These are phyloP conservation scores for Microbotryum silenes-acaulis DNA, from an alignment of 1,284 basidiomycete genomes.

Conservation along the genomic window DNA sequence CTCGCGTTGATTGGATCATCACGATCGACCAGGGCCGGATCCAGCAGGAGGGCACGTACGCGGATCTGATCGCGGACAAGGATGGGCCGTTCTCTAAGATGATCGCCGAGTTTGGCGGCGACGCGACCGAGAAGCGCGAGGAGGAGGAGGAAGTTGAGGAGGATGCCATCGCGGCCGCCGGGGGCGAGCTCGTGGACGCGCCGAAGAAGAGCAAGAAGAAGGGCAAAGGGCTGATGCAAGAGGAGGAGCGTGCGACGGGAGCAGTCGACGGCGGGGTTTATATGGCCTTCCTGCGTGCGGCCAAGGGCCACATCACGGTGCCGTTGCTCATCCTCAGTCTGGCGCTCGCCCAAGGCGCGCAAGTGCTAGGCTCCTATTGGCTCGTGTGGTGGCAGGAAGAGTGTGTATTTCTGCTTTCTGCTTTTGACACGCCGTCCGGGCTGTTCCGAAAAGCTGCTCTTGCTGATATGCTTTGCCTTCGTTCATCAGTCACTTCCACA, in stretches of 20 bases:
- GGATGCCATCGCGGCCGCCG: conserved; percentile 40
- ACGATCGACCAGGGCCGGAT: conserved; percentile 63
- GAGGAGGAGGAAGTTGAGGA: conserved; percentile 43
- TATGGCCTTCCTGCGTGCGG: conserved; percentile 57
- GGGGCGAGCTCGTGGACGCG: conserved; percentile 28
- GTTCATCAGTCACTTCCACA: background rate
- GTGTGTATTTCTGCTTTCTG: conserved; percentile 6
- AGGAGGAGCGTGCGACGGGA: conserved; percentile 33
- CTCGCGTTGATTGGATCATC: conserved; percentile 60
- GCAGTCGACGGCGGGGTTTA: conserved; percentile 49
- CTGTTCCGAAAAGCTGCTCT: background rate
- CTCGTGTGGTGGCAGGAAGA: conserved; percentile 41
- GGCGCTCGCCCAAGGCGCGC: conserved; percentile 56
- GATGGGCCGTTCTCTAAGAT: conserved; percentile 65
- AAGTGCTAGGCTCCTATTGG: conserved; percentile 44
- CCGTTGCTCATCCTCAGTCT: conserved; percentile 55
- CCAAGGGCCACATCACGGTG: conserved; percentile 51
- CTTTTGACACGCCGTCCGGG: too few relatives aligned
- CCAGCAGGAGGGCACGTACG: conserved; percentile 62
- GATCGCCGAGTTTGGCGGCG: conserved; percentile 57
- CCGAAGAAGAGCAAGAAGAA: conserved; percentile 42
- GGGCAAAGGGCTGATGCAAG: conserved; percentile 54
- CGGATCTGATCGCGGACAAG: conserved; percentile 54
- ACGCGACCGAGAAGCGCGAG: conserved; percentile 47
- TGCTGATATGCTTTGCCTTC: background rate